Percentiles rank a stretch among this genome's conserved stretches.
Conservation (phyloP, 441 rosid genomes). For the Sinapis alba region DNA sequence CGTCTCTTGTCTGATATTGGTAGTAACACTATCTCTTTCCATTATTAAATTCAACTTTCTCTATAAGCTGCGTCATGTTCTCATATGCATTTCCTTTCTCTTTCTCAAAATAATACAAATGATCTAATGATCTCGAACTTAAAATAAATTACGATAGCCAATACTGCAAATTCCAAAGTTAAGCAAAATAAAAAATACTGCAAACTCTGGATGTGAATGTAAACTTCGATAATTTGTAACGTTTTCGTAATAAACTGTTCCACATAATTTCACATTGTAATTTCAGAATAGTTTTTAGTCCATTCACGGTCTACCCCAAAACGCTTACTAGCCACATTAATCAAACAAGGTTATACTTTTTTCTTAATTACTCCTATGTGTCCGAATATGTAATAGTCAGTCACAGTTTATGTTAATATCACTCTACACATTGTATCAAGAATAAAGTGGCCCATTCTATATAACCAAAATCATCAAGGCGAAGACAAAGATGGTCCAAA, state of each 20-base stretch:
- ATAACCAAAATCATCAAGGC: conserved; percentile 33
- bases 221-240: no score
- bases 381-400: neutral
- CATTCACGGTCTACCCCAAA: neutral
- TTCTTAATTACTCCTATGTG: neutral
- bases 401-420: neutral
- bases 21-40: conserved; percentile 8
- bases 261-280: neutral
- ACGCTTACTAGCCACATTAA: neutral
- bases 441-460: conserved; percentile 25
- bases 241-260: neutral
- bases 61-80: conserved; percentile 17
- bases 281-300: neutral
- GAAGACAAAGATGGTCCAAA: conserved; percentile 42
- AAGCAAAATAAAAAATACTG: no score
- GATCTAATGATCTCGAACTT: neutral
- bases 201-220: neutral
- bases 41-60: neutral
- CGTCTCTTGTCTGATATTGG: conserved; percentile 36
- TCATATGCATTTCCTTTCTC: neutral
- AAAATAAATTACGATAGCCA: no score
- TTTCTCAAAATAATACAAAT: neutral
- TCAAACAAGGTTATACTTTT: neutral
- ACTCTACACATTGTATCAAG: conserved; percentile 5
- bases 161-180: no score